Conservation (phyloP, 305 asterid genomes). For the Striga hermonthica region DNA sequence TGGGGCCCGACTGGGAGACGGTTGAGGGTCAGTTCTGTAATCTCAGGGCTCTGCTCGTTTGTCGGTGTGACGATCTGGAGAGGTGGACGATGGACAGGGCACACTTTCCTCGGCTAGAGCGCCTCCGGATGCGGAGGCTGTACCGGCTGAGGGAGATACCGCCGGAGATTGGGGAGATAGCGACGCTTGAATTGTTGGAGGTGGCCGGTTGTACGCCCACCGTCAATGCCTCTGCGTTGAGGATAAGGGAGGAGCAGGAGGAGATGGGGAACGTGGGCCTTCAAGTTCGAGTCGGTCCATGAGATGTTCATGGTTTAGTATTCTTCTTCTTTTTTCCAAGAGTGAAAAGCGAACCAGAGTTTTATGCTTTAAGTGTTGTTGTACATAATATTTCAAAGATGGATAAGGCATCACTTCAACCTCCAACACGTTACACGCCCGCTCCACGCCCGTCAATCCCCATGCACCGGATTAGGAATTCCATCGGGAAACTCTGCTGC, state of each 20-base stretch:
- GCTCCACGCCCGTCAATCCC: too few relatives aligned
- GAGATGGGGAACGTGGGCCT: neutral
- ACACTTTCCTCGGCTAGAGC: constrained; percentile 4
- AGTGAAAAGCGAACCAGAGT: too few relatives aligned
- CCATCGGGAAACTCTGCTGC: too few relatives aligned
- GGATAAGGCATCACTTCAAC: too few relatives aligned
- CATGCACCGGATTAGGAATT: too few relatives aligned
- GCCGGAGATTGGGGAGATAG: neutral
- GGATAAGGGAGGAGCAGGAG: neutral
- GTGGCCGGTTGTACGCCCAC: neutral
- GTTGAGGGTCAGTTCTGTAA: neutral
- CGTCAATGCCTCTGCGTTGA: neutral
- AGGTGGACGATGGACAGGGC: neutral
- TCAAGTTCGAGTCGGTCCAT: neutral
- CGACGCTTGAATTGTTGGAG: neutral
- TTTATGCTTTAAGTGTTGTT: too few relatives aligned
- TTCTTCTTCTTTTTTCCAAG: too few relatives aligned
- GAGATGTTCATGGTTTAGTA: too few relatives aligned
- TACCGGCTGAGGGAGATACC: neutral
- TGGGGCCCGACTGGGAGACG: neutral
- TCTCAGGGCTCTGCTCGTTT: neutral
- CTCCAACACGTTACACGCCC: too few relatives aligned
- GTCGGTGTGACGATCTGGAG: neutral
- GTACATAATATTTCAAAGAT: too few relatives aligned
- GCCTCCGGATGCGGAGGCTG: neutral